Evolutionary conservation across 345 rosid genomes (phyloP).

Genomic region (Pugionium cornutum): DNA sequence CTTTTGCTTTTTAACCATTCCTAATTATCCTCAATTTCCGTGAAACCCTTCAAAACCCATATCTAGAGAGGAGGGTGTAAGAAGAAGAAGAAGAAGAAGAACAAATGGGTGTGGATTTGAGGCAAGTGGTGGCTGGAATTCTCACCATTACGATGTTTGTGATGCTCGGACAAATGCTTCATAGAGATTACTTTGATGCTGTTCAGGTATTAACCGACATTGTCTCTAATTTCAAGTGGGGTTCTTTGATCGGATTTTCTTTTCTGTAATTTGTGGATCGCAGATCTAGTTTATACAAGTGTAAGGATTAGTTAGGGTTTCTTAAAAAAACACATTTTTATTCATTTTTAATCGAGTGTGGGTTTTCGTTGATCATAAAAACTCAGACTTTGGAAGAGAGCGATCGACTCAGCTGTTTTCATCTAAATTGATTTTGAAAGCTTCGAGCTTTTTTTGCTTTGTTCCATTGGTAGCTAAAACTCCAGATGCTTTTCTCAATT

Average conservation of each 20-base stretch:
- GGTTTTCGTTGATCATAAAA: constrained; percentile 24
- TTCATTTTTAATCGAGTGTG: constrained; percentile 14
- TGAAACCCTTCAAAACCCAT: constrained; percentile 32
- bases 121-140: no score
- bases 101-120: background rate
- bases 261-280: constrained; percentile 20
- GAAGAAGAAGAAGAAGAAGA: constrained; percentile 14
- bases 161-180: no score
- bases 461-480: background rate
- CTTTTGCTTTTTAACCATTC: background rate
- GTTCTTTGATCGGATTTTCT: background rate
- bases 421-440: constrained; percentile 21
- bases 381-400: constrained; percentile 20
- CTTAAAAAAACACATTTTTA: background rate
- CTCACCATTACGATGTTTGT: no score
- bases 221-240: constrained; percentile 15
- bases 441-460: background rate
- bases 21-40: constrained; percentile 31
- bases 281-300: constrained; percentile 17
- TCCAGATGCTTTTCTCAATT: no score
- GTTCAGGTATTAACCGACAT: constrained; percentile 46
- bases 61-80: background rate
- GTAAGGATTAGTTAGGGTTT: background rate
- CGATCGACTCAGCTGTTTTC: constrained; percentile 4
- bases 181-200: constrained; percentile 48